Base-by-base conservation (phyloP, 2,329 filamentous ascomycete species). In the Lachnellula occidentalis region DNA sequence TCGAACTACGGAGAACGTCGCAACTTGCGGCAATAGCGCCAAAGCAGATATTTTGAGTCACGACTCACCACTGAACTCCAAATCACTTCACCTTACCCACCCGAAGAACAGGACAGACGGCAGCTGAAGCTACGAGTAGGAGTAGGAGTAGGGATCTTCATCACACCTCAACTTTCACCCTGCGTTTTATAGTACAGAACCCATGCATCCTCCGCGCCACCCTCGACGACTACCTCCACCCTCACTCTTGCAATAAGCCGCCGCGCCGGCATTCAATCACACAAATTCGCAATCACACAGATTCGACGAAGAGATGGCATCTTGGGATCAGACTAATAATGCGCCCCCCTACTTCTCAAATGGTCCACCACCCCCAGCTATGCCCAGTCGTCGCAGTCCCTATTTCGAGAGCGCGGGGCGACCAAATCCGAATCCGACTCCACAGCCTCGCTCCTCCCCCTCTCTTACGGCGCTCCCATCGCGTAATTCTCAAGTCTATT, bases 281-380 rank as follows among this genome's bases (percentile, higher is more conserved):
- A n/a, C n/a, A n/a, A n/a, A n/a, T n/a, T n/a, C n/a, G n/a, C n/a
- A n/a, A n/a, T n/a, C n/a, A n/a, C n/a, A n/a, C n/a, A n/a, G n/a
- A n/a, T 17, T 36, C 11, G 19, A 22, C 24, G 43, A 14, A 46
- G 48, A 53, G 71, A 73, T 73, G 72, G 67, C 65, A 36, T 68
- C 70, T 53, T 67, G 67, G 61, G 66, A 68, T 49, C 64, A 67
- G 19, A 48, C 61, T 53, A 67, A 70, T 65, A 69, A 70, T 70
- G 70, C 42, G 46, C 57, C 45, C 27, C 51, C 48, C 42, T 46
- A 55, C 52, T 55, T 57, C 37, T 42, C 54, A 9, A 27, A 27
- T 27, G 27, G 27, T 8, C 27, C 8, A 27, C 27, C 22, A 22
- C 22, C 5, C 3, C 22, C n/a, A n/a, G n/a, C 27, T 9, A 21